Conservation (phyloP, 2,329 filamentous ascomycete genomes). For the Bipolaris sorokiniana region DNA sequence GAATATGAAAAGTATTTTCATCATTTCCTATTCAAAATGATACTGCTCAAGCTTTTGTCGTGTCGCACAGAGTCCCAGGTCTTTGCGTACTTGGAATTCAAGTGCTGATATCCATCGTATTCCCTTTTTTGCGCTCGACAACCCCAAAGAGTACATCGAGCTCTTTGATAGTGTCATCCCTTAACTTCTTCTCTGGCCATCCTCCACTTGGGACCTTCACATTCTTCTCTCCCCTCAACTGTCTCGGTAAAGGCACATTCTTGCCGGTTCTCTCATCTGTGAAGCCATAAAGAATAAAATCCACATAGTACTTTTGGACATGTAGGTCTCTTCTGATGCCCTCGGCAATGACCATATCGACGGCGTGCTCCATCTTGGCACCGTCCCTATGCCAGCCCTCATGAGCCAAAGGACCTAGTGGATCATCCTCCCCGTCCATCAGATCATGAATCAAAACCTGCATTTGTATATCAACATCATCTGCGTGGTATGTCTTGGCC, state of each 20-base stretch:
- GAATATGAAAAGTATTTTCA: too few relatives aligned
- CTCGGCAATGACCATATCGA: slow-evolving; percentile 57
- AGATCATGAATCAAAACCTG: slow-evolving; percentile 33
- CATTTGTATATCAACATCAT: slow-evolving; percentile 27
- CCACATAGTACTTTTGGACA: slow-evolving; percentile 60
- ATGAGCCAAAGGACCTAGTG: slow-evolving; percentile 48
- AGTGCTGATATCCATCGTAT: background rate
- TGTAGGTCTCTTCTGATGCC: slow-evolving; percentile 58
- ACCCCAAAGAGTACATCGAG: slow-evolving; percentile 11
- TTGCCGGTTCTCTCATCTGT: slow-evolving; percentile 58
- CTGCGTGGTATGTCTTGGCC: slow-evolving; percentile 25
- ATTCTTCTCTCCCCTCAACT: slow-evolving; percentile 60
- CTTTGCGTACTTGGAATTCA: background rate
- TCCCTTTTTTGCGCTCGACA: too few relatives aligned
- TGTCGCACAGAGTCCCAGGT: background rate
- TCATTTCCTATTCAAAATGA: too few relatives aligned
- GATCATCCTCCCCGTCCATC: slow-evolving; percentile 33
- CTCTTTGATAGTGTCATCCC: background rate
- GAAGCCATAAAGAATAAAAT: slow-evolving; percentile 69
- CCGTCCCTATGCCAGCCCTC: slow-evolving; percentile 61
- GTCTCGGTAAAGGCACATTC: slow-evolving; percentile 57
- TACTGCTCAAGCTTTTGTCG: too few relatives aligned
- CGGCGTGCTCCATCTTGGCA: slow-evolving; percentile 56
- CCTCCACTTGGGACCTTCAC: slow-evolving; percentile 8
- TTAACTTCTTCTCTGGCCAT: slow-evolving; percentile 7